These are phyloP conservation scores for Penicillium subrubescens DNA, from an alignment of 495 filamentous ascomycete species.

Conservation along the genomic window DNA sequence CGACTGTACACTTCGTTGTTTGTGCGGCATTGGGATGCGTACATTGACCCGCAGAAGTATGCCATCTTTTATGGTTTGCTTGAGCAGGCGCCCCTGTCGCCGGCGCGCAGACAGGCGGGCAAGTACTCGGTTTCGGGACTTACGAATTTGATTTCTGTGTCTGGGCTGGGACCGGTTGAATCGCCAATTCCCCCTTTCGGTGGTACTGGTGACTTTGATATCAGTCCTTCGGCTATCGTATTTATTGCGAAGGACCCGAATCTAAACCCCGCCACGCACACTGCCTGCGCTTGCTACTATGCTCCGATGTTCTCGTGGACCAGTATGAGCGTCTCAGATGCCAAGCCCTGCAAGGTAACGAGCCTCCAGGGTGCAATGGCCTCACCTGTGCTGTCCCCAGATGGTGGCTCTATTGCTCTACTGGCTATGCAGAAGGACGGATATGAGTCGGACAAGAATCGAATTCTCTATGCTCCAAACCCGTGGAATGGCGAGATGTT, in stretches of 20 bases:
- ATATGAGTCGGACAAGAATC: conserved; percentile 88
- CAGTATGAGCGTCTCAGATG: conserved; percentile 50
- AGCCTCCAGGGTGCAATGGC: conserved; percentile 70
- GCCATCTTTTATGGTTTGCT: conserved; percentile 74
- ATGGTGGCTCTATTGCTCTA: conserved; percentile 75
- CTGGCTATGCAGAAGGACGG: conserved; percentile 76
- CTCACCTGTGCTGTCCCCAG: conserved; percentile 73
- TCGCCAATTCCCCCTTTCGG: conserved; percentile 62
- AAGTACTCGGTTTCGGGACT: conserved; percentile 50
- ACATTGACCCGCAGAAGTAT: conserved; percentile 62
- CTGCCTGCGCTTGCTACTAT: conserved; percentile 66
- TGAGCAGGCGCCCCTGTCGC: conserved; percentile 45
- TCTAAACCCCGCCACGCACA: conserved; percentile 76
- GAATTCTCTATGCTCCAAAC: conserved; percentile 68
- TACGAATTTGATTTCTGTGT: conserved; percentile 51
- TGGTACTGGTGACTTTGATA: conserved; percentile 60
- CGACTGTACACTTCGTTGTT: conserved; percentile 57
- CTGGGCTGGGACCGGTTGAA: conserved; percentile 47
- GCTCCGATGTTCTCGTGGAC: conserved; percentile 62
- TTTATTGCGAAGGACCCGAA: conserved; percentile 86
- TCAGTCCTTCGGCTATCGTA: conserved; percentile 60
- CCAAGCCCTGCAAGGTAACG: conserved; percentile 39
- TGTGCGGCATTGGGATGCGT: conserved; percentile 66
- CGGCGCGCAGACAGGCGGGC: conserved; percentile 39
- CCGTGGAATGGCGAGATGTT: conserved; percentile 57